Conservation (phyloP, 768 basidiomycete species). For the Tremella fuciformis region DNA sequence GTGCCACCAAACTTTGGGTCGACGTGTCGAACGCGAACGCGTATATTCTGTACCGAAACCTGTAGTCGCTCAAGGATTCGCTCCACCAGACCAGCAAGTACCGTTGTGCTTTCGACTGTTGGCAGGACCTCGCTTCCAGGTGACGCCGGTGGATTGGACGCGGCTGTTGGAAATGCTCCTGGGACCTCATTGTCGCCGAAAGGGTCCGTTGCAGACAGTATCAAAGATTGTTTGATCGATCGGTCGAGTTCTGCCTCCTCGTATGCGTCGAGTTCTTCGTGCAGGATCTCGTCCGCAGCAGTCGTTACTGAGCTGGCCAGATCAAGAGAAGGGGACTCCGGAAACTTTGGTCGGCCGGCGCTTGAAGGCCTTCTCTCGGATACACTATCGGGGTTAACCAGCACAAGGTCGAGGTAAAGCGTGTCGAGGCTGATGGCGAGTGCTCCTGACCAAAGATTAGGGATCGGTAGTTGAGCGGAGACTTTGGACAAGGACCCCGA, state of each 20-base stretch:
- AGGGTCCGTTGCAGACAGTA: constrained; percentile 34
- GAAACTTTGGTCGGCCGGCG: constrained; percentile 18
- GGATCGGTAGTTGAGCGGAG: constrained; percentile 67
- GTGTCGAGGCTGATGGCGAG: constrained; percentile 43
- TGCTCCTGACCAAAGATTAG: constrained; percentile 43
- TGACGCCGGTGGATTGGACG: not conserved
- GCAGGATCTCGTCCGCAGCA: constrained; percentile 81
- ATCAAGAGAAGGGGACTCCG: constrained; percentile 47
- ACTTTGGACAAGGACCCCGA: constrained; percentile 72
- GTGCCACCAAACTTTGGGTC: constrained; percentile 22
- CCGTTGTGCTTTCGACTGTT: constrained; percentile 44
- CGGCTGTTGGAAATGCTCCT: constrained; percentile 29
- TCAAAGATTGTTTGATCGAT: constrained; percentile 61
- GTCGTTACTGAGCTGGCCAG: constrained; percentile 75
- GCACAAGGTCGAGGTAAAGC: constrained; percentile 38
- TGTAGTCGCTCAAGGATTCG: constrained; percentile 48
- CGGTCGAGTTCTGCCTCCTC: constrained; percentile 71
- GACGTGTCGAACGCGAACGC: constrained; percentile 30
- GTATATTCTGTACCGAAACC: constrained; percentile 43
- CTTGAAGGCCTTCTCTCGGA: constrained; percentile 17
- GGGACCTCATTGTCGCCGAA: constrained; percentile 33
- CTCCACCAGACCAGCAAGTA: constrained; percentile 52
- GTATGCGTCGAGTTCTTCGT: constrained; percentile 69
- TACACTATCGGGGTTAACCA: constrained; percentile 48
- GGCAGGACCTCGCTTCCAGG: constrained; percentile 9